Conservation (phyloP, 2,329 filamentous ascomycete species). For the Diaporthe batatas region DNA sequence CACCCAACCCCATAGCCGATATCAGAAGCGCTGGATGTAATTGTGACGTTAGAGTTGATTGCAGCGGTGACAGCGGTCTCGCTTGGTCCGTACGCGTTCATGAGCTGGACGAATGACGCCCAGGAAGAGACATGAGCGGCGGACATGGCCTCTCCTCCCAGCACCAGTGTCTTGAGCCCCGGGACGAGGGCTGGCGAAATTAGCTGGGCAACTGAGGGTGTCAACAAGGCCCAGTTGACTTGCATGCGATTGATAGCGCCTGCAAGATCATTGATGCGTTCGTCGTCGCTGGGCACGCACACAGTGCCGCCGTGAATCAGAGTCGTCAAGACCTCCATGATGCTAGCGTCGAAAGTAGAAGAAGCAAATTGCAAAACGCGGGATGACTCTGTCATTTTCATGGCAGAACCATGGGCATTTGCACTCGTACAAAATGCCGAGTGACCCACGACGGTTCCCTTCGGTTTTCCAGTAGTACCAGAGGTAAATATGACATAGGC, state of each 20-base stretch:
- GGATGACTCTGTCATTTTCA: constrained; percentile 45
- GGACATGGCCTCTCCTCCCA: constrained; percentile 57
- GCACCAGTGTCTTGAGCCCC: constrained; percentile 18
- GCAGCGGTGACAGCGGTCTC: constrained; percentile 2
- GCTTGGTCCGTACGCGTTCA: constrained; percentile 43
- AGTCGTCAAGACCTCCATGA: constrained; percentile 44
- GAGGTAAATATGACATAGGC: constrained; percentile 64
- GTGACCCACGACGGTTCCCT: constrained; percentile 60
- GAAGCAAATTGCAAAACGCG: constrained; percentile 53
- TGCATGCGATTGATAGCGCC: constrained; percentile 42
- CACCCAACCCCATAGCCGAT: constrained; percentile 20
- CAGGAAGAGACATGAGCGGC: constrained; percentile 57
- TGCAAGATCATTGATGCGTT: constrained; percentile 53
- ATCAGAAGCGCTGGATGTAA: neutral
- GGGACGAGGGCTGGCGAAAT: constrained; percentile 37
- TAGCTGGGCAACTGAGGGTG: constrained; percentile 36
- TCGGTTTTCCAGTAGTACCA: constrained; percentile 67
- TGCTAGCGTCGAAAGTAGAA: constrained; percentile 50
- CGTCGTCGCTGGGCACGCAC: constrained; percentile 54
- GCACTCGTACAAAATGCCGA: neutral
- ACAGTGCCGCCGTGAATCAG: constrained; percentile 49
- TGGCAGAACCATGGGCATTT: constrained; percentile 42
- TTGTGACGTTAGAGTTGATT: neutral
- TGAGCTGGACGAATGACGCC: constrained; percentile 14
- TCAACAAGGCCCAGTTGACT: constrained; percentile 41